phyloP scores from a whole-genome alignment of 2,329 filamentous ascomycete species.

The Teratosphaeria pseudoeucalypti region DNA sequence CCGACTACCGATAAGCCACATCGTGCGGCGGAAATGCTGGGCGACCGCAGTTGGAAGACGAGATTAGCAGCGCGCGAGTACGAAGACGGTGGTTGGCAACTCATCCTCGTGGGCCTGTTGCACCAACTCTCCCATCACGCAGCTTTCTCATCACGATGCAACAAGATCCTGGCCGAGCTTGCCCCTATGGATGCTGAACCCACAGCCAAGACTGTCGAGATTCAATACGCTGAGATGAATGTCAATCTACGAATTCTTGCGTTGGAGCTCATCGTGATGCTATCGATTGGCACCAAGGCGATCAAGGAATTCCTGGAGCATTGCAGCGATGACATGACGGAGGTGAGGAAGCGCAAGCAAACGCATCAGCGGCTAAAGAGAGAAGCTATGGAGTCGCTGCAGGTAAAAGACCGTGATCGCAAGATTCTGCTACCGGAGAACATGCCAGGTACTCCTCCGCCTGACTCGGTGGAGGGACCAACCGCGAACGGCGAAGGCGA shows the following conservation, averaged over 20 bases:
- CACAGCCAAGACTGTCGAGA: slow-evolving; percentile 60
- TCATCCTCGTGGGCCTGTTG: slow-evolving; percentile 77
- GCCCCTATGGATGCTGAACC: slow-evolving; percentile 68
- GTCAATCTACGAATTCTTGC: slow-evolving; percentile 72
- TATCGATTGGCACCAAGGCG: slow-evolving; percentile 76
- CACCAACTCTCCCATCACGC: slow-evolving; percentile 73
- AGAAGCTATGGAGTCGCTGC: slow-evolving; percentile 45
- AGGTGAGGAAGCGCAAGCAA: slow-evolving; percentile 90
- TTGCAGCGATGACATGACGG: slow-evolving; percentile 88
- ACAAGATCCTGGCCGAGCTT: slow-evolving; percentile 69
- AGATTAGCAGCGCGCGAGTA: slow-evolving; percentile 76
- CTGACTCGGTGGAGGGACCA: slow-evolving; percentile 32
- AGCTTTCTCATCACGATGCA: slow-evolving; percentile 59
- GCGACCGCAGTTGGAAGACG: slow-evolving; percentile 73
- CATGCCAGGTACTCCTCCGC: slow-evolving; percentile 51
- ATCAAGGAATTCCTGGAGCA: slow-evolving; percentile 84
- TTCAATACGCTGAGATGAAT: slow-evolving; percentile 65
- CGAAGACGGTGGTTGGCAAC: slow-evolving; percentile 77
- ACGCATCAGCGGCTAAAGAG: slow-evolving; percentile 75
- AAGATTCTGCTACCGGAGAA: slow-evolving; percentile 66
- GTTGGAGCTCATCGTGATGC: slow-evolving; percentile 74
- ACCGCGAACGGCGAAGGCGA: slow-evolving; percentile 13
- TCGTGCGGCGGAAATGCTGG: slow-evolving; percentile 65
- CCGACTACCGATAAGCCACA: slow-evolving; percentile 36
- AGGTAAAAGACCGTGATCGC: slow-evolving; percentile 21